Base-by-base conservation (phyloP, 2,329 filamentous ascomycete species). In the Parafenestella ontariensis region DNA sequence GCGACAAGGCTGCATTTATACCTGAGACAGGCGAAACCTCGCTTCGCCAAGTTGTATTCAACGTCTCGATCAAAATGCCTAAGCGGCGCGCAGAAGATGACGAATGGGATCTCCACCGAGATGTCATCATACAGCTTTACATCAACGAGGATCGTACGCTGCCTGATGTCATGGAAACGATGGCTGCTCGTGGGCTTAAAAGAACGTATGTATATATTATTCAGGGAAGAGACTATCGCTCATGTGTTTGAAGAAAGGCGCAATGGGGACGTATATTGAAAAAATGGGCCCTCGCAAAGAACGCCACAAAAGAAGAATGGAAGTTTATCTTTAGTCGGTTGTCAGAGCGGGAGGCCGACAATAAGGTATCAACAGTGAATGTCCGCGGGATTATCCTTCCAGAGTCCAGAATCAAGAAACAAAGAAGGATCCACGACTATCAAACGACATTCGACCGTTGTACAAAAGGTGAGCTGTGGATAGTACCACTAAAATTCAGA, bases 231-330 rank as follows among this genome's bases (percentile, higher is more conserved):
- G 26, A 49, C 24, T 3, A 4, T 42, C 11, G 45, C 37, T 11
- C 11, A 20, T 34, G 9, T 33, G n/a, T 15, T 10, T 29, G 11
- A 21, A 23, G 23, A 3, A 60, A 60, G 29, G 15, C 43, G 4
- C 54, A 57, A 45, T 60, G 53, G 28, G 50, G 55, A 23, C 33
- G 47, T 21, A 39, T 5, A 1, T 37, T 60, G 18, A 23, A 15
- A 17, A 54, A 47, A n/a, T 57, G 54, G 53, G 18, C 15, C 3
- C 21, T 54, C 9, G 33, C n/a, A 4, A 59, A 53, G 29, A 46
- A 53, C 26, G 24, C 40, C 29, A 53, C 37, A 11, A 31, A 44
- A 29, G 42, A 37, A 8, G 52, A 53, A 15, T 58, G 54, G 54
- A 31, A 31, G 17, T 51, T 50, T 20, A 51, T 54, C n/a, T 29